A percentile compares a stretch with the other conserved stretches of the same genome.
These are phyloP conservation scores for Gracilaria domingensis DNA, from an alignment of 23 red algal species.

Conservation along the genomic window DNA sequence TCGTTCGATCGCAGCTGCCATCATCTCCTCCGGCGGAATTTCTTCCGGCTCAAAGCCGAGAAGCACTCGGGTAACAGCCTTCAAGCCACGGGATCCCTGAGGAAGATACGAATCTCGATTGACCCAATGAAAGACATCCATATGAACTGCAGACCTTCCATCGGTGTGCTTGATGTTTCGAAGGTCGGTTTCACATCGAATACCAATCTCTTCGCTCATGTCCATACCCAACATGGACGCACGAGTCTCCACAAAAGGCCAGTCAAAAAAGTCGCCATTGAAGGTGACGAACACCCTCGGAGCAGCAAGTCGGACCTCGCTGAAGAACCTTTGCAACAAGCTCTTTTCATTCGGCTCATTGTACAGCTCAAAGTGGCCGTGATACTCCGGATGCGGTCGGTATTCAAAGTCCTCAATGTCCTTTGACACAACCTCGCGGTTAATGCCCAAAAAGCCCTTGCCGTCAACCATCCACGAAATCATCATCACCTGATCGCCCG, in stretches of 20 bases:
- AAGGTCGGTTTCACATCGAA: conserved; percentile 40
- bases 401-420: conserved; percentile 96
- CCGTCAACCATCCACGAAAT: conserved; percentile 99
- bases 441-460: conserved; percentile 94
- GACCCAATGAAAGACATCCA: conserved; percentile 99
- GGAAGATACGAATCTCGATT: conserved; percentile 99
- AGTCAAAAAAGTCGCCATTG: conserved; percentile 99
- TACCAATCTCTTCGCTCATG: conserved; percentile 86
- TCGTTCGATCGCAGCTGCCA: conserved; percentile 71
- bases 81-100: conserved; percentile 96
- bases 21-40: conserved; percentile 98
- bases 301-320: conserved; percentile 64
- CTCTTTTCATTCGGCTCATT: conserved; percentile 93
- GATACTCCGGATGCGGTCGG: conserved; percentile 75
- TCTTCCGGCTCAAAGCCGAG: conserved; percentile 98
- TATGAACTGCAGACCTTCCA: conserved; percentile 86
- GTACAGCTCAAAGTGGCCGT: conserved; percentile 85
- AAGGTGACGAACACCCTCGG: conserved; percentile 97
- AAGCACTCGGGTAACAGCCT: conserved; percentile 91
- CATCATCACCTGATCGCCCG: conserved; percentile 97
- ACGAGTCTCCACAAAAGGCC: conserved; percentile 90
- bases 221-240: conserved; percentile 80
- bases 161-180: conserved; percentile 47
- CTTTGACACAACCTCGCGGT: conserved; percentile 86
- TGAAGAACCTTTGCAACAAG: conserved; percentile 87